A percentile compares a stretch with the other conserved stretches of the same genome.
These are phyloP conservation scores for Hypoxylon lenormandii DNA, from an alignment of 495 filamentous ascomycete species.

Conservation along the genomic window DNA sequence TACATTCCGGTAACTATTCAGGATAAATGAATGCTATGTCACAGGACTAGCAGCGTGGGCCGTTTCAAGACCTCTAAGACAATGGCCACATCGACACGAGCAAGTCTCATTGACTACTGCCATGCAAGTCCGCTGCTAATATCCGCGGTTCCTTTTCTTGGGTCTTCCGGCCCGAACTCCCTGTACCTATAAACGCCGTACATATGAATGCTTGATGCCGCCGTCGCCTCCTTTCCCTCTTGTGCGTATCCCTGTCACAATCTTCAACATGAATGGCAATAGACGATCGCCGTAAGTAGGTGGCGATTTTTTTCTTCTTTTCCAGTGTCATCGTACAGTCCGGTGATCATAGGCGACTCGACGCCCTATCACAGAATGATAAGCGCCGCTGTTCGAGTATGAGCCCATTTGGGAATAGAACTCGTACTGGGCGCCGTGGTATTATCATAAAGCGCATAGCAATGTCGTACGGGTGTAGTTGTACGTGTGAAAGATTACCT, in stretches of 20 bases:
- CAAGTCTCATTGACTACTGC: constrained; percentile 38
- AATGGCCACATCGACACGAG: constrained; percentile 13
- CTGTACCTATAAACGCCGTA: constrained; percentile 41
- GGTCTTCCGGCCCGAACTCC: constrained; percentile 33
- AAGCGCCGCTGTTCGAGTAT: constrained; percentile 1
- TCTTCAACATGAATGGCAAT: constrained; percentile 38
- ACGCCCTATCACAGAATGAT: constrained; percentile 10
- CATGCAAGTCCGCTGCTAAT: constrained; percentile 36
- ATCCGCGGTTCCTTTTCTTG: constrained; percentile 35
- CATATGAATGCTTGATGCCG: constrained; percentile 47
- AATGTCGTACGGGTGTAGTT: background rate
- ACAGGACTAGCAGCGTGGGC: constrained; percentile 30
- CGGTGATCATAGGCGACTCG: constrained; percentile 10
- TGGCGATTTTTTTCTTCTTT: constrained; percentile 23
- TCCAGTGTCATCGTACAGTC: constrained; percentile 36
- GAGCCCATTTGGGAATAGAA: background rate
- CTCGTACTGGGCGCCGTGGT: constrained; percentile 6
- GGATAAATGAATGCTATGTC: constrained; percentile 41
- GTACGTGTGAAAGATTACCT: constrained; percentile 25
- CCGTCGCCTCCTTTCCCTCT: constrained; percentile 30
- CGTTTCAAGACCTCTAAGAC: constrained; percentile 35
- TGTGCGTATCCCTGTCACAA: constrained; percentile 31
- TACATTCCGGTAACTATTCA: constrained; percentile 29
- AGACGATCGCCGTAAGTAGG: constrained; percentile 33
- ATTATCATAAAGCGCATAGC: background rate